phyloP scores from a whole-genome alignment of 768 basidiomycete species.

The Kwoniella sp. region DNA sequence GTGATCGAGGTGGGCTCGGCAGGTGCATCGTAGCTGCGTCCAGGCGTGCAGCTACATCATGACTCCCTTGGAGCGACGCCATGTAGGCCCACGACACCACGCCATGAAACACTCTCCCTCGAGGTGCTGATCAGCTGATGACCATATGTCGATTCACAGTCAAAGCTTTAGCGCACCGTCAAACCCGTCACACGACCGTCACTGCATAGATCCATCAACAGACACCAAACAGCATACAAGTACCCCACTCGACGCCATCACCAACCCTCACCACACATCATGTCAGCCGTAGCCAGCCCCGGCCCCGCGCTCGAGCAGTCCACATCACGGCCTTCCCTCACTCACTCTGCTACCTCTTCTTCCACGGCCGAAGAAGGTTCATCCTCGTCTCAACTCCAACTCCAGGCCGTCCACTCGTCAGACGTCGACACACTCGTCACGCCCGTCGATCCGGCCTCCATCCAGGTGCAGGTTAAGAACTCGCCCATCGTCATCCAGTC shows the following conservation, averaged over 20 bases:
- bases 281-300: neutral
- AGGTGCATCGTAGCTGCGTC: no score
- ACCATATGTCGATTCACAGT: neutral
- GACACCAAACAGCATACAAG: no score
- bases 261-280: neutral
- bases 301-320: neutral
- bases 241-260: neutral
- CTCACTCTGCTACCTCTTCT: conserved; percentile 9
- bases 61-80: no score
- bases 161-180: no score
- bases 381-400: conserved; percentile 2
- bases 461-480: conserved; percentile 5
- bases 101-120: no score
- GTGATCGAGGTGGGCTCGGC: no score
- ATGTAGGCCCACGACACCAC: no score
- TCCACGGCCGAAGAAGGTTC: conserved; percentile 3
- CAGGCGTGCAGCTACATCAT: no score
- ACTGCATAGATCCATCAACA: no score
- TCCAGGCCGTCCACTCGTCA: conserved; percentile 2
- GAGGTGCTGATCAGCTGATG: no score
- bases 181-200: no score
- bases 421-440: conserved; percentile 5
- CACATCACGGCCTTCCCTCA: conserved; percentile 10
- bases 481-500: conserved; percentile 5
- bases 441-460: conserved; percentile 6